A percentile compares a stretch with the other conserved stretches of the same genome.
Conservation (phyloP, 2,329 filamentous ascomycete species). For the Penicillium sp. region DNA sequence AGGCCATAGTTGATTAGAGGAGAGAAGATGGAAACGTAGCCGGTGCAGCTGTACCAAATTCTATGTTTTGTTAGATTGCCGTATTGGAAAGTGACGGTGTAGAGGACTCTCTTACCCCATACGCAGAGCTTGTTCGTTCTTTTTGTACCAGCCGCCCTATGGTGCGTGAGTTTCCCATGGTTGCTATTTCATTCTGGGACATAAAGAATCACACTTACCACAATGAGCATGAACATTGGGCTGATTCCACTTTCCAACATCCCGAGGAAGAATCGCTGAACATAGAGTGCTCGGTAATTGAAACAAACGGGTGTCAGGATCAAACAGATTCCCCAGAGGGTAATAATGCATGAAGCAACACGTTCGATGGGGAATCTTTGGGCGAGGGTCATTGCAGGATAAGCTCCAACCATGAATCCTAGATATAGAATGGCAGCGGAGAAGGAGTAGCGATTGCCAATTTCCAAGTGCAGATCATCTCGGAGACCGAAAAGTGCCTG, state of each 20-base stretch:
- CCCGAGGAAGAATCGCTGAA: slow-evolving; percentile 60
- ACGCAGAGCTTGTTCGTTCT: slow-evolving; percentile 43
- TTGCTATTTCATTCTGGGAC: no score
- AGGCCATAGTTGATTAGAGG: slow-evolving; percentile 56
- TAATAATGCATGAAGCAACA: slow-evolving; percentile 40
- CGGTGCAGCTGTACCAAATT: slow-evolving; percentile 49
- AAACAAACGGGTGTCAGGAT: slow-evolving; percentile 44
- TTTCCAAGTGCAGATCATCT: slow-evolving; percentile 46
- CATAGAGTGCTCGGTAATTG: slow-evolving; percentile 44
- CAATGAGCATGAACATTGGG: slow-evolving; percentile 61
- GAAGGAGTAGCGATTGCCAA: slow-evolving; percentile 51
- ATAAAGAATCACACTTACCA: no score
- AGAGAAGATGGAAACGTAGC: slow-evolving; percentile 51
- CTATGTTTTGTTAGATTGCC: neutral
- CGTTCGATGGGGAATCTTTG: slow-evolving; percentile 53
- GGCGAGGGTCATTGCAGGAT: slow-evolving; percentile 49
- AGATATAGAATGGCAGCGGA: slow-evolving; percentile 55
- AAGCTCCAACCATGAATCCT: slow-evolving; percentile 54
- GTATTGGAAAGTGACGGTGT: slow-evolving; percentile 22
- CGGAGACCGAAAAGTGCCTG: slow-evolving; percentile 7
- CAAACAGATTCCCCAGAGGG: slow-evolving; percentile 7
- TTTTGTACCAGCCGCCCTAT: slow-evolving; percentile 40
- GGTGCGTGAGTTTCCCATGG: neutral
- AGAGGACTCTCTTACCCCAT: slow-evolving; percentile 1
- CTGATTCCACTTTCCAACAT: slow-evolving; percentile 61